Conservation (phyloP, 2,329 filamentous ascomycete genomes). For the Coccinonectria pachysandricola region DNA sequence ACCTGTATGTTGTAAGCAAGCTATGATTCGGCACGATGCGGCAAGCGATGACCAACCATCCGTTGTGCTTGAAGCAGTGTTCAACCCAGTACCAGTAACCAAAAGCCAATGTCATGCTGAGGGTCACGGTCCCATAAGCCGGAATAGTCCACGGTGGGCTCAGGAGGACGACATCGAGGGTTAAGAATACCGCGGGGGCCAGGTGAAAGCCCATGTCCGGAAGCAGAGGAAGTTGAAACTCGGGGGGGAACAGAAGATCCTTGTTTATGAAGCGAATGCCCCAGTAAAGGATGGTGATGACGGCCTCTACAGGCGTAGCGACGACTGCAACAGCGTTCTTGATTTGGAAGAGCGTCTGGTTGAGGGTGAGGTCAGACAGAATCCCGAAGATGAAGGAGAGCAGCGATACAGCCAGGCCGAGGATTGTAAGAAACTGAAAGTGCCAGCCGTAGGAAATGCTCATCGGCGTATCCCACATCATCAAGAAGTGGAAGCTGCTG, state of each 20-base stretch:
- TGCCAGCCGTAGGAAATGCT: conserved; percentile 55
- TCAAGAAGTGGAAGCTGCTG: conserved; percentile 43
- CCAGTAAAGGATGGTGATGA: conserved; percentile 68
- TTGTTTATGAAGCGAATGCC: conserved; percentile 49
- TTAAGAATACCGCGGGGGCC: conserved; percentile 54
- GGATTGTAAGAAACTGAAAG: conserved; percentile 64
- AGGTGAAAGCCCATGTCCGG: conserved; percentile 57
- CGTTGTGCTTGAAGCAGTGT: conserved; percentile 57
- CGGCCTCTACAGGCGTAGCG: conserved; percentile 57
- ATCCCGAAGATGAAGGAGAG: conserved; percentile 51
- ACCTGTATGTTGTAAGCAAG: conserved; percentile 35
- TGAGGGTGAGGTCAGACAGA: conserved; percentile 53
- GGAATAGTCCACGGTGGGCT: conserved; percentile 64
- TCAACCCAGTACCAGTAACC: conserved; percentile 72
- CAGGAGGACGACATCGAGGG: conserved; percentile 55
- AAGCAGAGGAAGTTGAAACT: conserved; percentile 42
- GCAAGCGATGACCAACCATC: conserved; percentile 45
- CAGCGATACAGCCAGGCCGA: conserved; percentile 53
- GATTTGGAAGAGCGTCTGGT: conserved; percentile 44
- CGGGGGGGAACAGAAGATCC: conserved; percentile 40
- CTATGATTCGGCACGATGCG: no score
- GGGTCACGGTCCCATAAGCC: conserved; percentile 44
- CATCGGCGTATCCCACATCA: conserved; percentile 39
- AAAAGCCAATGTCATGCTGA: conserved; percentile 51
- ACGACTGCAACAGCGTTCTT: conserved; percentile 60